Evolutionary conservation across 2,329 filamentous ascomycete genomes (phyloP).

Genomic region (Thelonectria olida): DNA sequence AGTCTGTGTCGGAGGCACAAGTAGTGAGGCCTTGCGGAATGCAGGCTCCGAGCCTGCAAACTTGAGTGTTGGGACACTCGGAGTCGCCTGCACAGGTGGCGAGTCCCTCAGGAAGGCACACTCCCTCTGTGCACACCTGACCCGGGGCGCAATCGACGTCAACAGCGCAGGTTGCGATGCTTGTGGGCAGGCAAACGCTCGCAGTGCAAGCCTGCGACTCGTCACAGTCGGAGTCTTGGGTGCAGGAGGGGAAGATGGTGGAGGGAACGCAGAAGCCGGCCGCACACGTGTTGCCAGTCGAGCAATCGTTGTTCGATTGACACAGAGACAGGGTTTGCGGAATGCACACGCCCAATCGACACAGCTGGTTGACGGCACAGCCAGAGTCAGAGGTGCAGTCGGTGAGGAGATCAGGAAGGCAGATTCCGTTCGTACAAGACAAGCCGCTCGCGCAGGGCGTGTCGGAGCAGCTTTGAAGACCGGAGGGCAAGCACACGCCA

Average conservation of each 20-base stretch:
- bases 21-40: not conserved
- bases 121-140: not conserved
- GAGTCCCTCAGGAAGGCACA: conserved; percentile 1
- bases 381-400: not conserved
- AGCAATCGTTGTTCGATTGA: not conserved
- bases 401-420: not conserved
- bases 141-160: not conserved
- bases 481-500: conserved; percentile 12
- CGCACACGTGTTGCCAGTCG: not conserved
- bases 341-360: conserved; percentile 8
- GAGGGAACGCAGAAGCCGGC: conserved; percentile 2
- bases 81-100: not conserved
- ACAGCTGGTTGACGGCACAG: conserved; percentile 1
- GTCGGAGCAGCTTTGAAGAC: not conserved
- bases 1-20: conserved; percentile 1
- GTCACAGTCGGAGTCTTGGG: not conserved
- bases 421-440: conserved; percentile 4
- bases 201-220: conserved; percentile 2
- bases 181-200: conserved; percentile 1
- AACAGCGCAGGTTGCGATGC: not conserved
- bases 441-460: not conserved
- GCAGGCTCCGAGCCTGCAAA: conserved; percentile 7
- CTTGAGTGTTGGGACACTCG: conserved; percentile 1
- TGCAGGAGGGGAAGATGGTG: conserved; percentile 9
- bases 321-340: not conserved